phyloP scores from a whole-genome alignment of 2,329 filamentous ascomycete species.

The Cercospora sesami region DNA sequence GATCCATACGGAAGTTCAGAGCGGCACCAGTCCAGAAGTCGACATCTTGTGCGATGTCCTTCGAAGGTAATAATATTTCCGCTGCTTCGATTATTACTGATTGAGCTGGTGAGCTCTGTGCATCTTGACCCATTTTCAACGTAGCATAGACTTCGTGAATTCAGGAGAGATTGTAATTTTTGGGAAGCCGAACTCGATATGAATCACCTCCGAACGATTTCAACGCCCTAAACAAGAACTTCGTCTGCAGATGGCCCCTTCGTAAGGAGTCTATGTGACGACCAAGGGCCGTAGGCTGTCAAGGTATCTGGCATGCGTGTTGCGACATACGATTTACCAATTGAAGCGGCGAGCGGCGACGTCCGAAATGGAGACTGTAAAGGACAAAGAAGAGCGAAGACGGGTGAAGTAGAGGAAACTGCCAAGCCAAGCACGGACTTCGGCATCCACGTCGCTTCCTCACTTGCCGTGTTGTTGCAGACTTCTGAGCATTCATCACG shows the following conservation, averaged over 20 bases:
- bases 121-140: not conserved
- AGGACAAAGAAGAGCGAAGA: not conserved
- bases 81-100: constrained; percentile 12
- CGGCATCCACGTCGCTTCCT: not conserved
- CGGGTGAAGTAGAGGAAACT: not conserved
- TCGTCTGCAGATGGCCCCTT: not conserved
- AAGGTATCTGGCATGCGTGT: not conserved
- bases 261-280: not conserved
- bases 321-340: not conserved
- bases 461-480: not conserved
- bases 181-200: not conserved
- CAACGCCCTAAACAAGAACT: not conserved
- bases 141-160: not conserved
- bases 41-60: constrained; percentile 19
- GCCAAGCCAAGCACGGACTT: not conserved
- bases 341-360: not conserved
- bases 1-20: constrained; percentile 20
- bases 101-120: not conserved
- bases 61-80: constrained; percentile 19
- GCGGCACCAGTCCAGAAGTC: constrained; percentile 18
- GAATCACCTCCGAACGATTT: not conserved
- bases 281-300: not conserved
- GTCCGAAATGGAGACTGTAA: no score
- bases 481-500: not conserved
- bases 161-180: no score